A percentile compares a stretch with the other conserved stretches of the same genome.
These are phyloP conservation scores for Helenozyma baotianmanensis DNA, from an alignment of 805 yeast genomes.

Conservation along the genomic window DNA sequence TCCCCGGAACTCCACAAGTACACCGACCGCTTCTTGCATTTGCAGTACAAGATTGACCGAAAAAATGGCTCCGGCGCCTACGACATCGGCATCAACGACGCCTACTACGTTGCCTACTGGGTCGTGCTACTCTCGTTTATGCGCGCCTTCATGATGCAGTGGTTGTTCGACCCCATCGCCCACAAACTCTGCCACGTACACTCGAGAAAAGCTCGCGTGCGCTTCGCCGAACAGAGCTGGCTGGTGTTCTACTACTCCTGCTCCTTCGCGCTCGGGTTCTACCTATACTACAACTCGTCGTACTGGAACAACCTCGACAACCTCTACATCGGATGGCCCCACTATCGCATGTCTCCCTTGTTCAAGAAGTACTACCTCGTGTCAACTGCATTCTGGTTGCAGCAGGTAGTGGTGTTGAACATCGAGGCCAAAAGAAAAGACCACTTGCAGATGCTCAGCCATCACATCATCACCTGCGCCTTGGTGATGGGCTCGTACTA, in stretches of 20 bases:
- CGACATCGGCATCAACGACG: constrained; percentile 55
- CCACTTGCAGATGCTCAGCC: constrained; percentile 79
- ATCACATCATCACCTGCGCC: constrained; percentile 74
- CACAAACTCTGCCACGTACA: constrained; percentile 35
- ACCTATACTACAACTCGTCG: constrained; percentile 51
- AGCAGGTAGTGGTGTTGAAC: constrained; percentile 71
- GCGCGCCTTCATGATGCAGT: constrained; percentile 58
- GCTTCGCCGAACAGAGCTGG: constrained; percentile 92
- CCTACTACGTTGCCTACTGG: constrained; percentile 49
- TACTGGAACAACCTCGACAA: constrained; percentile 57
- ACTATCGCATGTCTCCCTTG: constrained; percentile 45
- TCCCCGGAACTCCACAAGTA: constrained; percentile 17
- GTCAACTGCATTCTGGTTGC: constrained; percentile 75
- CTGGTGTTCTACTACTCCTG: constrained; percentile 52
- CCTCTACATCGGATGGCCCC: constrained; percentile 72
- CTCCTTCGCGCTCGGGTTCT: constrained; percentile 54
- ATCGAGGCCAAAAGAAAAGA: constrained; percentile 80
- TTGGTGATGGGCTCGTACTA: constrained; percentile 69
- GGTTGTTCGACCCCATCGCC: constrained; percentile 56
- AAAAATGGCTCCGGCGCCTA: constrained; percentile 25
- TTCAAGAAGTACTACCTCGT: constrained; percentile 69
- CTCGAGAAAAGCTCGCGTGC: constrained; percentile 47
- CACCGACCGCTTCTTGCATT: constrained; percentile 33
- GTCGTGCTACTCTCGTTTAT: constrained; percentile 53
- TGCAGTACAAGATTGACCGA: constrained; percentile 23